Percentiles rank a stretch among this genome's conserved stretches.
phyloP scores from a whole-genome alignment of 78 protist genomes.

The Mastigamoeba balamuthi region DNA sequence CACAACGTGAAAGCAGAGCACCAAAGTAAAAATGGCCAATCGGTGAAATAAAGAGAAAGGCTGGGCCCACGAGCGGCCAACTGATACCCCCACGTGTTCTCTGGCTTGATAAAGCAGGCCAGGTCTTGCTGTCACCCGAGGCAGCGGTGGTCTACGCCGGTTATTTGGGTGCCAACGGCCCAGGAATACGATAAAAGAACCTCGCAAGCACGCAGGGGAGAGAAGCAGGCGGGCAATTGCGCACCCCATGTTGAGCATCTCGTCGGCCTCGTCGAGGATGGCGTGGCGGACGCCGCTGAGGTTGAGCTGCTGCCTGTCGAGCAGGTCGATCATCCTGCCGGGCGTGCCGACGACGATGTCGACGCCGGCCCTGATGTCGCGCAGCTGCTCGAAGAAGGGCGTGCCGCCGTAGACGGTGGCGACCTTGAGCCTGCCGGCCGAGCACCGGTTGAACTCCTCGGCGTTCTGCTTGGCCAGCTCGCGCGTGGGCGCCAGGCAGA shows the following conservation, averaged over 20 bases:
- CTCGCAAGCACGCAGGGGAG: too few species aligned
- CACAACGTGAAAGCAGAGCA: too few species aligned
- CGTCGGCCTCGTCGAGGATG: constrained; percentile 51
- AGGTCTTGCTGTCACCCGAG: too few species aligned
- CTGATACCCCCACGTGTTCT: too few species aligned
- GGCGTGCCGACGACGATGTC: constrained; percentile 15
- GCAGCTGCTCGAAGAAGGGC: constrained; percentile 3
- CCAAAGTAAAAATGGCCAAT: too few species aligned
- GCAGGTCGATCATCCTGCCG: constrained; percentile 48
- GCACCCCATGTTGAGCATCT: constrained; percentile 42
- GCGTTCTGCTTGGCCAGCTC: constrained; percentile 61
- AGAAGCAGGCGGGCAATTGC: too few species aligned
- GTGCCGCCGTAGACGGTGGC: constrained; percentile 49
- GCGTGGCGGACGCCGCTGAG: background rate
- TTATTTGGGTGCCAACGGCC: too few species aligned
- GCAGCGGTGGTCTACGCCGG: too few species aligned
- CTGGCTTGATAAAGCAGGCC: too few species aligned
- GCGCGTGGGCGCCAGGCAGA: constrained; percentile 63
- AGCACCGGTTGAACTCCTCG: background rate
- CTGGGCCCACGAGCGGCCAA: too few species aligned
- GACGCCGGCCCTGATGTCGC: constrained; percentile 4
- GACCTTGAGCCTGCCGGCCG: background rate
- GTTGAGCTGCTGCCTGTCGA: background rate
- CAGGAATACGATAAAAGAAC: too few species aligned
- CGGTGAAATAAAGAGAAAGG: too few species aligned